Evolutionary conservation across 2,329 filamentous ascomycete species (phyloP), one percentile per base, ranked within the genome.

Genomic region (Periglandula ipomoeae): DNA sequence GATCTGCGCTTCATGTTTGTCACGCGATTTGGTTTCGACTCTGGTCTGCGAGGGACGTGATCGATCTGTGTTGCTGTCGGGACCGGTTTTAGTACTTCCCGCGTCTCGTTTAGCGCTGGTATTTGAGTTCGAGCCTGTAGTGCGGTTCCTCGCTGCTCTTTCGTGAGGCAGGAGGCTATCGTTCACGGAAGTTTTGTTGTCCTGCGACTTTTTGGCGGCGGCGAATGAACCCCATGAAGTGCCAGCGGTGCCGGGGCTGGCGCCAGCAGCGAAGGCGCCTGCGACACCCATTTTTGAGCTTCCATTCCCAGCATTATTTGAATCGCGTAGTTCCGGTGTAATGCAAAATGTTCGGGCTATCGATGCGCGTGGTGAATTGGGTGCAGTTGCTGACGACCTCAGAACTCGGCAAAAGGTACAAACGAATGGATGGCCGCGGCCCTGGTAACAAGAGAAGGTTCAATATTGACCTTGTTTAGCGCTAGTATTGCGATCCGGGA

Each of bases 331-430:
- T 23, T 42, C 3, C 9, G 49, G 15, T 13, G 50, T 45, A 39
- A 41, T 47, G 40, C 40, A 45, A 15, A 50, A 23, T 4, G 32
- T 19, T 5, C 34, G 40, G 20, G 46, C 41, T 13, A 39, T 10
- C n/a, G 46, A 46, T 26, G 43, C 13, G 23, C 49, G 32, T 27
- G 41, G 22, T 4, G 26, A 38, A 47, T 40, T 37, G 48, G 20
- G 52, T 45, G 48, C 48, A 44, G 48, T 49, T 30, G 50, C 55
- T 23, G 56, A 50, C 46, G 56, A 55, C 46, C 61, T 56, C 55
- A 58, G 59, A 47, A 61, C 61, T 51, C 62, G 65, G 57, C 69
- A 72, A 56, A 62, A 58, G 44, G 65, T 59, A 65, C 69, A 72
- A 45, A 71, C 60, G 57, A 69, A 71, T 44, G 63, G 60, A 58